A percentile compares a stretch with the other conserved stretches of the same genome.
phyloP scores from a whole-genome alignment of 2,329 filamentous ascomycete genomes.

The Didymella keratinophila region DNA sequence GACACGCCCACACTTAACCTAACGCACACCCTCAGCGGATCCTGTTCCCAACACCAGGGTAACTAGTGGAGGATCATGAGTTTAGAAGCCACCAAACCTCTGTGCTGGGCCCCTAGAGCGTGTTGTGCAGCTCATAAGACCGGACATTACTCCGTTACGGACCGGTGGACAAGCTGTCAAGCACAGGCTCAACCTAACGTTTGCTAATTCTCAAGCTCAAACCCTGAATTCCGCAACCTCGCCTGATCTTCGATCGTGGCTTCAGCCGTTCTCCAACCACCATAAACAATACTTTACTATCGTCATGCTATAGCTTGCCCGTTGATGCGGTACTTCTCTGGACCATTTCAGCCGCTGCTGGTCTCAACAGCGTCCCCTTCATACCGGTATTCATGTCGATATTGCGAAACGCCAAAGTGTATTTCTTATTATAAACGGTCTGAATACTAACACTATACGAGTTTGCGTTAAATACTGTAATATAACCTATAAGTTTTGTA shows the following conservation, averaged over 20 bases:
- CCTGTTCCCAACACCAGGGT: conserved; percentile 14
- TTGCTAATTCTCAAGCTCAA: conserved; percentile 8
- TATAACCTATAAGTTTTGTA: background rate
- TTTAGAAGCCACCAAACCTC: conserved; percentile 24
- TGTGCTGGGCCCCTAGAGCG: conserved; percentile 18
- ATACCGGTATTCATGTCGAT: background rate
- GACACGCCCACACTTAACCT: conserved; percentile 8
- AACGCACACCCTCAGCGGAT: conserved; percentile 11
- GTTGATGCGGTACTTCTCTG: background rate
- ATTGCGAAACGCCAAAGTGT: background rate
- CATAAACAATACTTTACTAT: background rate
- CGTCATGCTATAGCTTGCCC: background rate
- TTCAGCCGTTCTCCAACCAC: background rate
- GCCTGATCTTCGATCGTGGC: background rate
- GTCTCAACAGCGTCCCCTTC: background rate
- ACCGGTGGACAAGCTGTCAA: conserved; percentile 20
- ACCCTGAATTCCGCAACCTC: conserved; percentile 9
- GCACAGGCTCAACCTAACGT: conserved; percentile 10
- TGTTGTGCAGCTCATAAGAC: conserved; percentile 16
- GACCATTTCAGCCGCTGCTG: background rate
- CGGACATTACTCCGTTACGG: conserved; percentile 34
- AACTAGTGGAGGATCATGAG: conserved; percentile 12
- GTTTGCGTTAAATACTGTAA: background rate
- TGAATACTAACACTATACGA: conserved; percentile 12
- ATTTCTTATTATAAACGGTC: conserved; percentile 17